Evolutionary conservation across 1,284 basidiomycete species (phyloP).

Genomic region (Trichosporon sp.): DNA sequence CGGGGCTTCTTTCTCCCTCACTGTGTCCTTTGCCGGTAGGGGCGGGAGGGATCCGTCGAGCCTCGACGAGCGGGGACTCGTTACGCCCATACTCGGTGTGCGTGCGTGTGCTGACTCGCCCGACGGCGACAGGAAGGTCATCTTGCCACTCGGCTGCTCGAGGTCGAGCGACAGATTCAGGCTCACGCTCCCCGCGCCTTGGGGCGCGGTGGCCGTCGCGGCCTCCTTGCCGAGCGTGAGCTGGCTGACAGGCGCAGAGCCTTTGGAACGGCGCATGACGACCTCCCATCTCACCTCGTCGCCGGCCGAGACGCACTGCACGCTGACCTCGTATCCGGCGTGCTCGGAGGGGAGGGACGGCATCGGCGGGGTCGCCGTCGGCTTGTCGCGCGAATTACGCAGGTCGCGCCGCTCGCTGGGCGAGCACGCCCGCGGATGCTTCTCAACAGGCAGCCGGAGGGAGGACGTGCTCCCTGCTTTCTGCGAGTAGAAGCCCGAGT

Average conservation of each 20-base stretch:
- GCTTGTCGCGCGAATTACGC: background rate
- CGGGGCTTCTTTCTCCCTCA: background rate
- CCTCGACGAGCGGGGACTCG: background rate
- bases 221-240: background rate
- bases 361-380: background rate
- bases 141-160: slow-evolving; percentile 30
- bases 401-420: background rate
- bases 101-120: slow-evolving; percentile 22
- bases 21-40: background rate
- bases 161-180: slow-evolving; percentile 30
- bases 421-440: background rate
- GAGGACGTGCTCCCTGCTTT: background rate
- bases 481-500: background rate
- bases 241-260: background rate
- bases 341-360: background rate
- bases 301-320: slow-evolving; percentile 24
- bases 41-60: slow-evolving; percentile 1
- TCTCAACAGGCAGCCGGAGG: background rate
- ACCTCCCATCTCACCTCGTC: slow-evolving; percentile 39
- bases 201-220: background rate
- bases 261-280: slow-evolving; percentile 18
- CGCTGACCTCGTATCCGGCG: slow-evolving; percentile 29
- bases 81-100: slow-evolving; percentile 3
- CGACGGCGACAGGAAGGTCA: slow-evolving; percentile 31
- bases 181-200: slow-evolving; percentile 23